These are phyloP conservation scores for Pittosporum tobira DNA, from an alignment of 129 eudicot species.

Conservation along the genomic window DNA sequence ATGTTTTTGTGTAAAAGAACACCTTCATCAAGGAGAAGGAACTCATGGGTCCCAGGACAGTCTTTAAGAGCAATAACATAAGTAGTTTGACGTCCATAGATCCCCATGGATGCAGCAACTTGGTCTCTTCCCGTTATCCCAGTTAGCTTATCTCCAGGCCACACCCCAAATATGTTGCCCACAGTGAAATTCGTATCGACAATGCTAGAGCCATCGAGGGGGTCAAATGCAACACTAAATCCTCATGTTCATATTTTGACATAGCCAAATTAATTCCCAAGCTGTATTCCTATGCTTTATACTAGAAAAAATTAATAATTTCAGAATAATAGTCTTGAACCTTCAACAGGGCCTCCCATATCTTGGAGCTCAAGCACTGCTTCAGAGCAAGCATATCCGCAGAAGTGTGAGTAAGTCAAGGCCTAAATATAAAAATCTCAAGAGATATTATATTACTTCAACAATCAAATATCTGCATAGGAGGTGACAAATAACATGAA, in stretches of 20 bases:
- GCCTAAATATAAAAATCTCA: slow-evolving; percentile 38
- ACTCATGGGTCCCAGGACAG: slow-evolving; percentile 83
- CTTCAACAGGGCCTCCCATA: slow-evolving; percentile 97
- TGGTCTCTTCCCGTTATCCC: slow-evolving; percentile 87
- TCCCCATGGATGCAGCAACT: slow-evolving; percentile 99
- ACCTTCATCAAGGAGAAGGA: slow-evolving; percentile 99
- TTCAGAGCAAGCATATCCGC: slow-evolving; percentile 99
- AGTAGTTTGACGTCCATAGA: slow-evolving; percentile 91
- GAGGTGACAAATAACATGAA: no score
- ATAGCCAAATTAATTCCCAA: background rate
- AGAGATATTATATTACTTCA: background rate
- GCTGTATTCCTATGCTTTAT: background rate
- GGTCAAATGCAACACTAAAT: slow-evolving; percentile 98
- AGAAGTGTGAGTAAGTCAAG: slow-evolving; percentile 79
- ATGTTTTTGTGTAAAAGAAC: background rate
- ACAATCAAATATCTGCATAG: no score
- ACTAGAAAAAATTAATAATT: background rate
- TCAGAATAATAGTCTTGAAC: slow-evolving; percentile 23
- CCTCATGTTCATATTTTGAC: slow-evolving; percentile 49
- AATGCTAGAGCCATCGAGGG: slow-evolving; percentile 95
- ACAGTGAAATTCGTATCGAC: slow-evolving; percentile 98
- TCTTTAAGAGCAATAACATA: slow-evolving; percentile 89
- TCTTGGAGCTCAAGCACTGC: slow-evolving; percentile 98
- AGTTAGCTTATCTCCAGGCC: slow-evolving; percentile 96
- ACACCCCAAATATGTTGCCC: slow-evolving; percentile 95